Percentiles rank a stretch among this genome's conserved stretches.
Conservation (phyloP, 768 basidiomycete species). For the Tricholoma terreum region DNA sequence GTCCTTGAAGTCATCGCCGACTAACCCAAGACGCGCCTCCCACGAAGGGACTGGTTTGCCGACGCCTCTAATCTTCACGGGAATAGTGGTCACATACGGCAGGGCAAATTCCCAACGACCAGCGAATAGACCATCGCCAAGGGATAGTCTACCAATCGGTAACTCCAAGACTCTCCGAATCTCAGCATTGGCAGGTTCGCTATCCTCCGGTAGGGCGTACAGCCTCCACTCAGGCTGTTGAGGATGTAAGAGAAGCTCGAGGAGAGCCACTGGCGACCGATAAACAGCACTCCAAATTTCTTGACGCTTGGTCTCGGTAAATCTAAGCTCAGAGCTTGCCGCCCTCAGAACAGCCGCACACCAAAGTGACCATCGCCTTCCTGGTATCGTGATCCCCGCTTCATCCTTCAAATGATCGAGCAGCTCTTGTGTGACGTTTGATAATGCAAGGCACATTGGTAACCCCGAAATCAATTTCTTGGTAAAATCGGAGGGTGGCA, state of each 20-base stretch:
- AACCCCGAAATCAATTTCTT: conserved; percentile 72
- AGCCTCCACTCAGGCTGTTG: conserved; percentile 85
- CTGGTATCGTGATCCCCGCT: conserved; percentile 41
- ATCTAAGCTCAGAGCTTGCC: conserved; percentile 64
- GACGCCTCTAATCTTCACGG: conserved; percentile 58
- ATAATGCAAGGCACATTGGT: conserved; percentile 80
- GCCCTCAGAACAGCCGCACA: conserved; percentile 60
- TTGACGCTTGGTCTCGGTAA: conserved; percentile 83
- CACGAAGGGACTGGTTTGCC: conserved; percentile 79
- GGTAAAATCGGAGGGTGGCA: conserved; percentile 72
- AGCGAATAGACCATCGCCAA: conserved; percentile 51
- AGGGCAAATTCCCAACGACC: conserved; percentile 83
- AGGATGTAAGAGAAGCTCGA: conserved; percentile 77
- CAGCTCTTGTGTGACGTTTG: conserved; percentile 44
- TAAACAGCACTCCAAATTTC: conserved; percentile 84
- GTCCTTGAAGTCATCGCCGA: conserved; percentile 60
- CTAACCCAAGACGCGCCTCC: conserved; percentile 78
- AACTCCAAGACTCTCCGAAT: conserved; percentile 69
- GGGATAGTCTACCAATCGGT: conserved; percentile 75
- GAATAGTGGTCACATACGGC: conserved; percentile 53
- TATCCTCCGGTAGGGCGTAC: conserved; percentile 64
- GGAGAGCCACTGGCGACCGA: conserved; percentile 61
- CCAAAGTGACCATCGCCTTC: conserved; percentile 69
- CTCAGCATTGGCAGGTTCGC: conserved; percentile 73
- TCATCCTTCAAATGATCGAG: conserved; percentile 49